A percentile compares a stretch with the other conserved stretches of the same genome.
Evolutionary conservation across 768 basidiomycete genomes (phyloP).

Genomic region (Leucosporidium scottii): DNA sequence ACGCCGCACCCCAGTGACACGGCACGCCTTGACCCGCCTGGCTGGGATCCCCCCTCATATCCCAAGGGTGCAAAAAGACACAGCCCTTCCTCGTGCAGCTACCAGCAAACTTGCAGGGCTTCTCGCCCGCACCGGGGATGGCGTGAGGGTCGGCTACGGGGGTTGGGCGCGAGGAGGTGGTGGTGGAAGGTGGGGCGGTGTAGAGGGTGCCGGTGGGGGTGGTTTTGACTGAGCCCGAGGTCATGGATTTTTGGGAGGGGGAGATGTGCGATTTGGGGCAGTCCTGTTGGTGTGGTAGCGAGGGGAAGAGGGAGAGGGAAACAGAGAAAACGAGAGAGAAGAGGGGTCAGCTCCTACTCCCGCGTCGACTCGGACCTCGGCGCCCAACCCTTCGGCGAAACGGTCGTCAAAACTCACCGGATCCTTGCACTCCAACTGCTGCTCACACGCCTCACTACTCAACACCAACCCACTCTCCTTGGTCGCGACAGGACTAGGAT

Average conservation of each 20-base stretch:
- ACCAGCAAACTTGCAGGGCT: slow-evolving; percentile 51
- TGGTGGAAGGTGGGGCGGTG: slow-evolving; percentile 13
- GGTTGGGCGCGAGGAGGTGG: slow-evolving; percentile 29
- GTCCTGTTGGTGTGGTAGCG: slow-evolving; percentile 22
- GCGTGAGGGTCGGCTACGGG: slow-evolving; percentile 34
- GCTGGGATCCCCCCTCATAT: slow-evolving; percentile 41
- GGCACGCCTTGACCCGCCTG: slow-evolving; percentile 40
- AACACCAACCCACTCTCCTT: slow-evolving; percentile 89
- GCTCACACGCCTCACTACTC: slow-evolving; percentile 86
- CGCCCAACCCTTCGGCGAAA: no score
- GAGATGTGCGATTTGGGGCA: slow-evolving; percentile 39
- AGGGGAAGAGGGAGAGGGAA: background rate
- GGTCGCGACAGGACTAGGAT: slow-evolving; percentile 95
- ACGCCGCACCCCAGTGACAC: slow-evolving; percentile 77
- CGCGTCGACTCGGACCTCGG: no score
- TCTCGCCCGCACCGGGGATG: slow-evolving; percentile 26
- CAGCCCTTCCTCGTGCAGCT: slow-evolving; percentile 64
- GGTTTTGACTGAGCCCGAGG: slow-evolving; percentile 14
- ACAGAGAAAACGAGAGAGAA: background rate
- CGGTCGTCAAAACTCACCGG: slow-evolving; percentile 47
- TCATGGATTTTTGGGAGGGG: slow-evolving; percentile 25
- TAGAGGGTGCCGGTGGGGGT: slow-evolving; percentile 8
- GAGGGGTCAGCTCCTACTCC: background rate
- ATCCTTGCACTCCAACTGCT: slow-evolving; percentile 81
- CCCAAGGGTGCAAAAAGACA: slow-evolving; percentile 58